Evolutionary conservation across 2,329 filamentous ascomycete genomes (phyloP).

Genomic region (Fusarium nisikadoi): DNA sequence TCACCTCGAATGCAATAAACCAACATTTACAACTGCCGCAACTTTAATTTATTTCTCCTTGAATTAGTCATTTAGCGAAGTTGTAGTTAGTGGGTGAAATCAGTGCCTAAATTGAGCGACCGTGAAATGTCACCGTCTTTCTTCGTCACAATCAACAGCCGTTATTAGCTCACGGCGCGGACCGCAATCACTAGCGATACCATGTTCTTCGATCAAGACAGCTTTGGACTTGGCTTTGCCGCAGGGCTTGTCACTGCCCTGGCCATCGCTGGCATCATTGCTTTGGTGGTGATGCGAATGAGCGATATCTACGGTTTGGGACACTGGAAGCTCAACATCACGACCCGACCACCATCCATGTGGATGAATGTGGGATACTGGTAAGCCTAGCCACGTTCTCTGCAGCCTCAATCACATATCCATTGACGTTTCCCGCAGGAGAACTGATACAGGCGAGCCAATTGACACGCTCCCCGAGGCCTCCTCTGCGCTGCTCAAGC

Average conservation of each 20-base stretch:
- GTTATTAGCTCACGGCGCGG: not conserved
- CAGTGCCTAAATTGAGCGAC: not conserved
- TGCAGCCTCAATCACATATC: not conserved
- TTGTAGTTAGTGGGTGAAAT: constrained; percentile 3
- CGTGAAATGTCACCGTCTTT: not conserved
- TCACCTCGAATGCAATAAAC: not conserved
- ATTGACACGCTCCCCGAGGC: constrained; percentile 57
- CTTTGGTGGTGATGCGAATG: constrained; percentile 38
- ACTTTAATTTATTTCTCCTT: not conserved
- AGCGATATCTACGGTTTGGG: constrained; percentile 60
- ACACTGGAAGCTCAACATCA: constrained; percentile 66
- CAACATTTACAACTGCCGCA: not conserved
- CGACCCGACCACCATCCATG: constrained; percentile 60
- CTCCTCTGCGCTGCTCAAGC: constrained; percentile 59
- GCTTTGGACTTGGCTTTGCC: constrained; percentile 46
- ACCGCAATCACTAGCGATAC: not conserved
- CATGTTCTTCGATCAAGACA: constrained; percentile 9
- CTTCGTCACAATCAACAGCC: not conserved
- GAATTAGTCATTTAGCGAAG: constrained; percentile 12
- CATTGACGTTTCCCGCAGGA: constrained; percentile 40
- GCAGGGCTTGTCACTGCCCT: constrained; percentile 41
- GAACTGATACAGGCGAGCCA: constrained; percentile 42
- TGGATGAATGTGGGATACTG: constrained; percentile 74
- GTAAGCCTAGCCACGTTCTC: constrained; percentile 50
- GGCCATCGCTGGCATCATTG: constrained; percentile 20